Evolutionary conservation across 148 eudicot genomes (phyloP).

Genomic region (Vaccinium darrowii): DNA sequence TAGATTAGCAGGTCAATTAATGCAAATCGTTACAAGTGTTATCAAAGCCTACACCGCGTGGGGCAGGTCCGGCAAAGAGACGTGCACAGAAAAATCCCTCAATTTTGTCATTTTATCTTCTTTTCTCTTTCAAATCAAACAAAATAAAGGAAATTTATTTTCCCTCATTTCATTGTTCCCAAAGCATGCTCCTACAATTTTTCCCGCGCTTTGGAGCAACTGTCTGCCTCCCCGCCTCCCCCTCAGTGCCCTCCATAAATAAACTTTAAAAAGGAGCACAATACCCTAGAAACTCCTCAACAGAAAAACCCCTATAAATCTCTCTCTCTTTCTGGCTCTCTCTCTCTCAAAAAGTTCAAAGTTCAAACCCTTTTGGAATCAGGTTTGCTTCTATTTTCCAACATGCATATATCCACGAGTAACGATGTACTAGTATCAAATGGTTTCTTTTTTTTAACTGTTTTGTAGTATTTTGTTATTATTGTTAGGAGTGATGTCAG

Average conservation of each 20-base stretch:
- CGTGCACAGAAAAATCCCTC: too few relatives aligned
- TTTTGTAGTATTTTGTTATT: background rate
- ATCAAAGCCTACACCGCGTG: too few relatives aligned
- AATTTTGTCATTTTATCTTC: too few relatives aligned
- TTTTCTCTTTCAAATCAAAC: too few relatives aligned
- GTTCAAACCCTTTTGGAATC: background rate
- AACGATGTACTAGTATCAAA: too few relatives aligned
- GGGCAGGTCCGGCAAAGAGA: too few relatives aligned
- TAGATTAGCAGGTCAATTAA: too few relatives aligned
- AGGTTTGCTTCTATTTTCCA: background rate
- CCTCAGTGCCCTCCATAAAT: background rate
- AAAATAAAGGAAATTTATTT: too few relatives aligned
- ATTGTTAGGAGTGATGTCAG: background rate
- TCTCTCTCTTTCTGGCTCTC: background rate
- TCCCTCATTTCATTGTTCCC: too few relatives aligned
- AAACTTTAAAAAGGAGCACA: background rate
- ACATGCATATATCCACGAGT: background rate
- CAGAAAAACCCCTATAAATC: background rate
- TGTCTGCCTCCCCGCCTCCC: background rate
- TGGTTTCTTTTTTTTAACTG: background rate
- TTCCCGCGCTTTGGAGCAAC: background rate
- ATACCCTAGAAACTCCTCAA: background rate
- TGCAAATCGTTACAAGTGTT: too few relatives aligned
- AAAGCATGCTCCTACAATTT: background rate
- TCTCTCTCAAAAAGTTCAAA: background rate